Conservation (phyloP, 495 filamentous ascomycete genomes). For the Ramalina peruviana region DNA sequence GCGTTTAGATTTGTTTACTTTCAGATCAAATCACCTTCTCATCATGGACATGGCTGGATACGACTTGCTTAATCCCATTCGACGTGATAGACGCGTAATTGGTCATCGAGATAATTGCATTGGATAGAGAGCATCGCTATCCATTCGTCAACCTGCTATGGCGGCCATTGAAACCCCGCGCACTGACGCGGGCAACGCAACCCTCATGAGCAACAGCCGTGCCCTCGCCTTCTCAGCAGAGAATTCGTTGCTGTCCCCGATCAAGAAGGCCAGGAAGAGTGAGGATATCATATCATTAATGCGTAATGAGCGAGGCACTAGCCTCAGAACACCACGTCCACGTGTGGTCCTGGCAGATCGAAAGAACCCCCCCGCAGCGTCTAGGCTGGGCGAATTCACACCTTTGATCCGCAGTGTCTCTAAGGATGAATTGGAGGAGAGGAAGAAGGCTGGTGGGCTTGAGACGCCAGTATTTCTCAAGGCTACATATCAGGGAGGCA, state of each 20-base stretch:
- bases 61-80: neutral
- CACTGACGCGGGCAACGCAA: conserved; percentile 66
- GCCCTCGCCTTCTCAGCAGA: conserved; percentile 61
- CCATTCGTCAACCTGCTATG: neutral
- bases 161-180: conserved; percentile 64
- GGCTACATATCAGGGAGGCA: conserved; percentile 43
- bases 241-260: conserved; percentile 73
- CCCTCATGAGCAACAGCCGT: conserved; percentile 52
- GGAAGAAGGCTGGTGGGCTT: conserved; percentile 40
- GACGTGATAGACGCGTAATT: neutral
- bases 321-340: conserved; percentile 55
- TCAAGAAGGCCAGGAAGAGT: conserved; percentile 41
- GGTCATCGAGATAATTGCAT: no score
- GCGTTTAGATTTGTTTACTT: no score
- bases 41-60: conserved; percentile 5
- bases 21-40: no score
- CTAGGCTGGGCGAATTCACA: conserved; percentile 71
- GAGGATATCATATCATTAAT: conserved; percentile 56
- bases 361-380: conserved; percentile 45
- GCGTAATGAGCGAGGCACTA: conserved; percentile 44
- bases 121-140: no score
- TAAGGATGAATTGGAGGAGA: conserved; percentile 56
- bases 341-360: conserved; percentile 51
- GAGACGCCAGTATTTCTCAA: conserved; percentile 59
- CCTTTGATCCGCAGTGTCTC: conserved; percentile 84